Evolutionary conservation across 164 flowering plant species (phyloP).

Genomic region (Umbellularia californica): DNA sequence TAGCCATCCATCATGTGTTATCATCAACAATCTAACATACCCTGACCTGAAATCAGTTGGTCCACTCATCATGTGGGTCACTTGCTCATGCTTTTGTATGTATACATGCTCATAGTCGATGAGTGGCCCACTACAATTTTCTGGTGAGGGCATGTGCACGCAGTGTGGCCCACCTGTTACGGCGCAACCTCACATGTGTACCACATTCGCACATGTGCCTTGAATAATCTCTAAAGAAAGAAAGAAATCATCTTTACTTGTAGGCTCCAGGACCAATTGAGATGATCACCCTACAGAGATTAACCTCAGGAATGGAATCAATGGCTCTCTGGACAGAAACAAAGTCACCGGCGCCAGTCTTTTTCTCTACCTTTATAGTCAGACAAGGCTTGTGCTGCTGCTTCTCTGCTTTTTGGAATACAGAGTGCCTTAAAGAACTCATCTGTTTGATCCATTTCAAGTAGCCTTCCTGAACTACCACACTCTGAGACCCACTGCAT

Average conservation of each 20-base stretch:
- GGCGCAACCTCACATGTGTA: not conserved
- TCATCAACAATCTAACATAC: not conserved
- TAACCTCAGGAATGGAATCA: conserved; percentile 38
- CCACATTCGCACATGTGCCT: not conserved
- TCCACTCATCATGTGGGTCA: not conserved
- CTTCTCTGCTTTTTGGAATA: conserved; percentile 29
- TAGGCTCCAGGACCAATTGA: conserved; percentile 42
- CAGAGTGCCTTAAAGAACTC: conserved; percentile 32
- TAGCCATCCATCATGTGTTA: too few relatives aligned
- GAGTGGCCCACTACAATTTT: not conserved
- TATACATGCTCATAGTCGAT: not conserved
- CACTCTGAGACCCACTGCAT: conserved; percentile 14
- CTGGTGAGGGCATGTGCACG: not conserved
- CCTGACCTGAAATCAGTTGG: not conserved
- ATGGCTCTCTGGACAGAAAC: conserved; percentile 42
- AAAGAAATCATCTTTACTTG: conserved; percentile 27
- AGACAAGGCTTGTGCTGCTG: conserved; percentile 34
- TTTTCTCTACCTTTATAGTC: conserved; percentile 35
- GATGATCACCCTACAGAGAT: conserved; percentile 46
- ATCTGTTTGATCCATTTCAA: conserved; percentile 36
- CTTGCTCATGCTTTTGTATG: not conserved
- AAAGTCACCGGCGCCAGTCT: conserved; percentile 28
- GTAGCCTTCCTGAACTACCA: conserved; percentile 24
- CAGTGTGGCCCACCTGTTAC: too few relatives aligned
- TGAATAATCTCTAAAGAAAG: not conserved